phyloP scores from a whole-genome alignment of 371 early-diverging fungal genomes.

The Dipsacomyces acuminosporus region DNA sequence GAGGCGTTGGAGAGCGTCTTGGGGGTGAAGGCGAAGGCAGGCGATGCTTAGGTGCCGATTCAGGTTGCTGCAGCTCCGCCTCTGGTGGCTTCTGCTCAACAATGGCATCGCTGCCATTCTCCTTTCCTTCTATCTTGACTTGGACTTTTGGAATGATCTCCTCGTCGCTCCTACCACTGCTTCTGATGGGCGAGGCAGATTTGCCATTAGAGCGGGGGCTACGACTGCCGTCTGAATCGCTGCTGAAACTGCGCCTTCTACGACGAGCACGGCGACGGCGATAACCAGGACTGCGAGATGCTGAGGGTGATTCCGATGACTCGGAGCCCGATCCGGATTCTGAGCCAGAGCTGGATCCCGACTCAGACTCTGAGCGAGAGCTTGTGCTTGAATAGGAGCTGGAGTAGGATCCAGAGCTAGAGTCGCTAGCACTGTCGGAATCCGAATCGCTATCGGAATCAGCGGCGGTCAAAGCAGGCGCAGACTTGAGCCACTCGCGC shows the following conservation, averaged over 20 bases:
- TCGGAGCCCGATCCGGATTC: slow-evolving; percentile 10
- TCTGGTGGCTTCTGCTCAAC: too few relatives aligned
- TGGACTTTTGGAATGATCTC: too few relatives aligned
- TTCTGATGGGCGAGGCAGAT: neutral
- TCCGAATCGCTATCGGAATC: slow-evolving; percentile 3
- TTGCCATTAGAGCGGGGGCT: neutral
- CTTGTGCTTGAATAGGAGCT: neutral
- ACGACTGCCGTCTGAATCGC: neutral
- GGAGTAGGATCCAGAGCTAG: neutral
- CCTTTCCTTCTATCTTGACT: too few relatives aligned
- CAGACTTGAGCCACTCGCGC: slow-evolving; percentile 69
- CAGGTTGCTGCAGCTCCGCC: too few relatives aligned
- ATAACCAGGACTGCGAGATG: slow-evolving; percentile 4
- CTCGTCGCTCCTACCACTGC: neutral
- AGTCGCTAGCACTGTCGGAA: slow-evolving; percentile 6
- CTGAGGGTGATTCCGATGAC: slow-evolving; percentile 4
- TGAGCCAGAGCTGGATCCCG: slow-evolving; percentile 8
- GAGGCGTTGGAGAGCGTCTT: too few relatives aligned
- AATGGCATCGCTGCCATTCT: too few relatives aligned
- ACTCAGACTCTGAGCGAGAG: neutral
- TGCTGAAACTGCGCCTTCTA: slow-evolving; percentile 1
- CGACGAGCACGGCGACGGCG: neutral
- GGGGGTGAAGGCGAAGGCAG: too few relatives aligned
- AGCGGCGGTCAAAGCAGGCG: slow-evolving; percentile 8
- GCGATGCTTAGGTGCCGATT: too few relatives aligned